Evolutionary conservation across 176 grass and related monocot species (phyloP).

Genomic region (Aegilops bicornis): DNA sequence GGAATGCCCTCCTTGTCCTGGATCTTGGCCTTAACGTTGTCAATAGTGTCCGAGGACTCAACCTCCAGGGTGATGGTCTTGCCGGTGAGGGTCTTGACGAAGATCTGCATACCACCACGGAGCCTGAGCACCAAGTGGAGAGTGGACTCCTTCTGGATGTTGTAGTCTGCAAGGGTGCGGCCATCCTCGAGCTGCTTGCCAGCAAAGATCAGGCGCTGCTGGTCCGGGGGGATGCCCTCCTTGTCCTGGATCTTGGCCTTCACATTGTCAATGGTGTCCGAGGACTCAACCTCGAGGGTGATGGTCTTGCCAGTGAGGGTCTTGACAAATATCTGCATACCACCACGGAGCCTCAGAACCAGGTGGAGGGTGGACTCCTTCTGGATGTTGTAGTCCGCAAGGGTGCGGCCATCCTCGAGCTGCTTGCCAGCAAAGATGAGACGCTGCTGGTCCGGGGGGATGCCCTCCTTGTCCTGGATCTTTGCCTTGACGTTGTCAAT

Average conservation of each 20-base stretch:
- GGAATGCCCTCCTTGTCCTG: slow-evolving; percentile 77
- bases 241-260: slow-evolving; percentile 85
- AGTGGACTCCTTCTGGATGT: slow-evolving; percentile 81
- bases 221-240: slow-evolving; percentile 78
- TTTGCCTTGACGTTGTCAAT: slow-evolving; percentile 77
- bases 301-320: slow-evolving; percentile 91
- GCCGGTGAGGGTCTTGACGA: slow-evolving; percentile 68
- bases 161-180: slow-evolving; percentile 75
- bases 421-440: slow-evolving; percentile 68
- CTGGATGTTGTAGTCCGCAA: slow-evolving; percentile 68
- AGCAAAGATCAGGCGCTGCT: slow-evolving; percentile 73
- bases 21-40: slow-evolving; percentile 63
- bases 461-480: slow-evolving; percentile 85
- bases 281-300: slow-evolving; percentile 84
- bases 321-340: slow-evolving; percentile 78
- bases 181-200: slow-evolving; percentile 85
- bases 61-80: slow-evolving; percentile 73
- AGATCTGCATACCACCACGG: slow-evolving; percentile 62
- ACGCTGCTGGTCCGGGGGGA: slow-evolving; percentile 70
- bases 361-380: slow-evolving; percentile 62
- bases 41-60: slow-evolving; percentile 51
- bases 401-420: slow-evolving; percentile 66
- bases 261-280: slow-evolving; percentile 73
- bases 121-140: slow-evolving; percentile 57
- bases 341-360: background rate